Evolutionary conservation across 2,329 filamentous ascomycete genomes (phyloP).

Genomic region (Epichloe glyceriae): DNA sequence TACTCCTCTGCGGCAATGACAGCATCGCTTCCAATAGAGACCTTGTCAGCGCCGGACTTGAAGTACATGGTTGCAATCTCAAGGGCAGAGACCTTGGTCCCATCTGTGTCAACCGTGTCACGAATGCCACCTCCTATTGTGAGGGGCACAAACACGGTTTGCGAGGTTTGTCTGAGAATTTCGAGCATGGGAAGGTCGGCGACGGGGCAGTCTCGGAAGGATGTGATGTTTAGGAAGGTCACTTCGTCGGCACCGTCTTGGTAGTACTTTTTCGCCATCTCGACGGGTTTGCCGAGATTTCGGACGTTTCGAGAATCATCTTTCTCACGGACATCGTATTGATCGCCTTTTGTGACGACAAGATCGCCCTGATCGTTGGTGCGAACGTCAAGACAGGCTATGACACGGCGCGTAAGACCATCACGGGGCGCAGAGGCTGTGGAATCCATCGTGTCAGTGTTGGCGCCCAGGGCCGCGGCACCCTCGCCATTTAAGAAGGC

Average conservation of each 20-base stretch:
- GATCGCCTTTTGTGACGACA: conserved; percentile 95
- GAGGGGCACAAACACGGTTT: conserved; percentile 89
- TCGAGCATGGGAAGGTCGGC: conserved; percentile 94
- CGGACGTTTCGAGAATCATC: conserved; percentile 52
- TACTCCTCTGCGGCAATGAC: conserved; percentile 89
- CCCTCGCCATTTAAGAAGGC: conserved; percentile 71
- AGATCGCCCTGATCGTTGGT: conserved; percentile 89
- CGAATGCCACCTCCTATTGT: conserved; percentile 93
- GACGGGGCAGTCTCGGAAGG: conserved; percentile 87
- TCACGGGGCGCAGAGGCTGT: conserved; percentile 26
- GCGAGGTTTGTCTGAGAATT: conserved; percentile 70
- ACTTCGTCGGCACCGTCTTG: conserved; percentile 93
- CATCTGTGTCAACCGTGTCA: conserved; percentile 82
- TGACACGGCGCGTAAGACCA: conserved; percentile 82
- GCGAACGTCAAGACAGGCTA: conserved; percentile 91
- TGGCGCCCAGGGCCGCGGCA: conserved; percentile 32
- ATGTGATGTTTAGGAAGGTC: conserved; percentile 96
- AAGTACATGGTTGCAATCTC: conserved; percentile 97
- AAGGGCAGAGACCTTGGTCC: conserved; percentile 72
- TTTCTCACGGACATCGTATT: conserved; percentile 96
- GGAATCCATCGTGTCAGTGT: conserved; percentile 4
- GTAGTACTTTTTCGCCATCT: conserved; percentile 89
- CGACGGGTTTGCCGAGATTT: conserved; percentile 92
- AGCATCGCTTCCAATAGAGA: conserved; percentile 90
- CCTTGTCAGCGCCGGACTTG: conserved; percentile 91